Base-by-base conservation (phyloP, 1,284 basidiomycete species). In the Trichosporon ovoides region DNA sequence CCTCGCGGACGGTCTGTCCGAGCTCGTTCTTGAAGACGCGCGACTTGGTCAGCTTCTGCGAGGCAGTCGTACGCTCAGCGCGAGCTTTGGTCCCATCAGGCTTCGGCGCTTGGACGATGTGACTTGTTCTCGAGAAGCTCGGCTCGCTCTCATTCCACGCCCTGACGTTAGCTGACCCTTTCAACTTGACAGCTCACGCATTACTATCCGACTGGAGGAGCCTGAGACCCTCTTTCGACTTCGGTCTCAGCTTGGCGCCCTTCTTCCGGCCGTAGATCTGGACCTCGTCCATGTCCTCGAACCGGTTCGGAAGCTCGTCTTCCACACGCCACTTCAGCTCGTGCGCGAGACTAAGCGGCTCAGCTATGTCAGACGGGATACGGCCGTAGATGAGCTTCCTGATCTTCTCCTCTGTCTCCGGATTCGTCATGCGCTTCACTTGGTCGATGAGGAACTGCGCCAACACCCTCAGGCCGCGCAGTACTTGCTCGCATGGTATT, bases 371-470 rank as follows among this genome's bases (percentile, higher is more conserved):
- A n/a, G 73, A 69, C 0, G 92, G 91, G 14, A 95, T 84, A 57
- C 88, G 84, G 54, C 92, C 89, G 69, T 83, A 86, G 1, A 85
- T 83, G 63, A 89, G 84, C 66, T 85, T 86, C 70, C 85, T 86
- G 53, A 36, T 85, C 84, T 57, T 81, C 77, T 60, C 85, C 82
- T 60, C 83, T 78, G 66, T 66, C 14, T 53, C 53, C 2, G 60
- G 53, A 60, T 74, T 66, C 66, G 93, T 88, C 64, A 91, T 80
- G 2, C 81, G 78, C 18, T 84, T 83, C 3, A 80, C 83, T 74
- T 96, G 89, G 2, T 81, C 80, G n/a, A 94, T 83, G 33, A 96
- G 81, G 75, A 91, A 91, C 7, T 84, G 81, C 0, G 89, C 83
- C 3, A 95, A 81, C 1, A 82, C 80, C 48, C 83, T 77, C 14